Percentiles rank a stretch among this genome's conserved stretches.
Evolutionary conservation across 495 filamentous ascomycete genomes (phyloP).

Genomic region (Pyrenula massariospora): DNA sequence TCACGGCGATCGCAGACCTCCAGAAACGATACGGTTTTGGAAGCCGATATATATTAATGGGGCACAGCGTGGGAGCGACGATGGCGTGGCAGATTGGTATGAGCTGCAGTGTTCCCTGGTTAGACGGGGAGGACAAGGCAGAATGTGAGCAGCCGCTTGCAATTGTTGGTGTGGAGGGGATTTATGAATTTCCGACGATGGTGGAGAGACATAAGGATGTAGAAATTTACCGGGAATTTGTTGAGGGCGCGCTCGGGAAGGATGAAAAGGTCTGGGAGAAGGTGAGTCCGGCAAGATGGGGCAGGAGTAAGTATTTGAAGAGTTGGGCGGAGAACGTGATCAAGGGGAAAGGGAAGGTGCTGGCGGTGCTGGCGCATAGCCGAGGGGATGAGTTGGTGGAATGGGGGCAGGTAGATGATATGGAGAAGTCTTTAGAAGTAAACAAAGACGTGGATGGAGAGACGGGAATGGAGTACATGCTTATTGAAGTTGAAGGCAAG

Average conservation of each 20-base stretch:
- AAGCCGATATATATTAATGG: constrained; percentile 50
- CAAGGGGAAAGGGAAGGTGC: constrained; percentile 19
- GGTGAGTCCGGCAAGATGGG: constrained; percentile 36
- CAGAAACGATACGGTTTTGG: constrained; percentile 39
- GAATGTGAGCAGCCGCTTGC: constrained; percentile 22
- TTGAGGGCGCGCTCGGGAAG: constrained; percentile 49
- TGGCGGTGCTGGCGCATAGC: constrained; percentile 49
- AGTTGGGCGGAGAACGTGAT: constrained; percentile 15
- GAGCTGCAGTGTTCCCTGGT: constrained; percentile 13
- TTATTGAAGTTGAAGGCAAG: constrained; percentile 38
- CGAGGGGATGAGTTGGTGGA: constrained; percentile 49
- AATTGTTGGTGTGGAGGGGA: constrained; percentile 50
- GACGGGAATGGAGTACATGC: constrained; percentile 16
- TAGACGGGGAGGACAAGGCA: background rate
- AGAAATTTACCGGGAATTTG: constrained; percentile 47
- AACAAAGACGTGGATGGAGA: constrained; percentile 12
- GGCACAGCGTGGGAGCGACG: constrained; percentile 68
- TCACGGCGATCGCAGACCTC: constrained; percentile 48
- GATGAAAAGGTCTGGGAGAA: constrained; percentile 37
- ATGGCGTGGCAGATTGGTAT: constrained; percentile 60
- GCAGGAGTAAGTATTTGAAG: background rate
- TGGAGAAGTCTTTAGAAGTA: constrained; percentile 17
- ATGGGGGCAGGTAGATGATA: constrained; percentile 33
- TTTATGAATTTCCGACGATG: constrained; percentile 46
- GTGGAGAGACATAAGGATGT: constrained; percentile 35